Evolutionary conservation across 2,329 filamentous ascomycete species (phyloP).

Genomic region (Penicillium brevicompactum): DNA sequence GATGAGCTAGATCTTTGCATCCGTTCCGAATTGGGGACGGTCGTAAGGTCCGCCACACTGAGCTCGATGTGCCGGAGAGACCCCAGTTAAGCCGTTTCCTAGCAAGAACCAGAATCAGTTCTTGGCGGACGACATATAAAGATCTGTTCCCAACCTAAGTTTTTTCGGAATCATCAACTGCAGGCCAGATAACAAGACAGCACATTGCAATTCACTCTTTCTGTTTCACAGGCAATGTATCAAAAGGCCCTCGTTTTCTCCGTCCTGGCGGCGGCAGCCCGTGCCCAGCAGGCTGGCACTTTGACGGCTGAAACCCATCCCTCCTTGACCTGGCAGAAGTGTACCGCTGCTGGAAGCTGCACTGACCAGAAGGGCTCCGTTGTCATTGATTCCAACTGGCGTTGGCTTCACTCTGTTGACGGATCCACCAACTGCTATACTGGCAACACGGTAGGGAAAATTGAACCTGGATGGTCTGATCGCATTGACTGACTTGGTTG

Average conservation of each 20-base stretch:
- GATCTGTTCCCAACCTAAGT: not conserved
- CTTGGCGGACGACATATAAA: constrained; percentile 24
- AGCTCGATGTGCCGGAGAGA: constrained; percentile 9
- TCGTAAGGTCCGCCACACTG: constrained; percentile 14
- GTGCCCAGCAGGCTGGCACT: constrained; percentile 38
- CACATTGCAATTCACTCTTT: constrained; percentile 13
- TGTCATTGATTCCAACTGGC: constrained; percentile 61
- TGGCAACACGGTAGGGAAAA: constrained; percentile 45
- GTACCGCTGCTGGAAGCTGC: constrained; percentile 55
- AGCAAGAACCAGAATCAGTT: not conserved
- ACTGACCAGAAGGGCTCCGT: constrained; percentile 55
- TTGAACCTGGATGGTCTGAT: not conserved
- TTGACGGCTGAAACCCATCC: constrained; percentile 48
- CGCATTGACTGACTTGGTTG: not conserved
- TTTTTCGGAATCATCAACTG: constrained; percentile 21
- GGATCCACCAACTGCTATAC: constrained; percentile 61
- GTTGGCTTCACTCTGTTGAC: constrained; percentile 55
- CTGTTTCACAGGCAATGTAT: constrained; percentile 25
- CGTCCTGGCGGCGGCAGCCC: constrained; percentile 26
- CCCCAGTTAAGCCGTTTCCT: constrained; percentile 3
- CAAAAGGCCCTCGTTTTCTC: constrained; percentile 34
- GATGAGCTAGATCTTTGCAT: constrained; percentile 7
- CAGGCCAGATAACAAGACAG: constrained; percentile 27
- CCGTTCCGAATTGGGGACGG: constrained; percentile 21
- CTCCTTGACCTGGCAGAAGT: constrained; percentile 55